These are phyloP conservation scores for Neurospora sublineolata DNA, from an alignment of 495 filamentous ascomycete species.

Conservation along the genomic window DNA sequence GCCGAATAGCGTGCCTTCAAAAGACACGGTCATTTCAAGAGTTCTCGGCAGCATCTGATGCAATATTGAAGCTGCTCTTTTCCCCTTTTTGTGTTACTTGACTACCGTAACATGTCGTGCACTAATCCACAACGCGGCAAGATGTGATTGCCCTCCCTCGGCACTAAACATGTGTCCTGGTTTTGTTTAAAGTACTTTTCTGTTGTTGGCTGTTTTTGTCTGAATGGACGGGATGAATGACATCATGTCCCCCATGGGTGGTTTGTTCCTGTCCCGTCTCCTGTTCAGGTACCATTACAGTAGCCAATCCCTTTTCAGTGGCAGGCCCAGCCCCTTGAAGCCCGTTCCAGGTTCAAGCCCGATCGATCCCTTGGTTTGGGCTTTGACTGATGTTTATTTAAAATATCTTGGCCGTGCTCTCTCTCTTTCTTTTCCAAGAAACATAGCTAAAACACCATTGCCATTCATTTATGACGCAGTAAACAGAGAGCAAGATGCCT, in stretches of 20 bases:
- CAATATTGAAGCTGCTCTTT: neutral
- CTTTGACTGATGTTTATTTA: neutral
- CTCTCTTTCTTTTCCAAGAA: neutral
- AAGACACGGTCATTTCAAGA: neutral
- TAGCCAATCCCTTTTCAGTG: neutral
- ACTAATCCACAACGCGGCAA: neutral
- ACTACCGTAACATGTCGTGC: neutral
- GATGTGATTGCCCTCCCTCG: neutral
- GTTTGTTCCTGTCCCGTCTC: neutral
- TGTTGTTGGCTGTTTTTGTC: neutral
- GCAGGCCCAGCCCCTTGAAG: neutral
- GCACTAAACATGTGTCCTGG: neutral
- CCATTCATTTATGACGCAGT: neutral
- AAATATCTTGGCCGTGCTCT: neutral
- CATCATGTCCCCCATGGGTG: neutral
- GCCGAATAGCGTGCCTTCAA: neutral
- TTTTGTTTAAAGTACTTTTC: neutral
- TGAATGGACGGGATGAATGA: neutral
- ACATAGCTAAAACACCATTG: neutral
- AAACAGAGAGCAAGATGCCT: constrained; percentile 26
- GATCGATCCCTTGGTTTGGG: neutral
- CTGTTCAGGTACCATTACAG: neutral
- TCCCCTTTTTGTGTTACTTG: neutral
- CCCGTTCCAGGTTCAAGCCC: neutral
- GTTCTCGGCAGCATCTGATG: neutral